A percentile compares a stretch with the other conserved stretches of the same genome.
Conservation (phyloP, 176 grass and related monocot genomes). For the Triticum monococcum region DNA sequence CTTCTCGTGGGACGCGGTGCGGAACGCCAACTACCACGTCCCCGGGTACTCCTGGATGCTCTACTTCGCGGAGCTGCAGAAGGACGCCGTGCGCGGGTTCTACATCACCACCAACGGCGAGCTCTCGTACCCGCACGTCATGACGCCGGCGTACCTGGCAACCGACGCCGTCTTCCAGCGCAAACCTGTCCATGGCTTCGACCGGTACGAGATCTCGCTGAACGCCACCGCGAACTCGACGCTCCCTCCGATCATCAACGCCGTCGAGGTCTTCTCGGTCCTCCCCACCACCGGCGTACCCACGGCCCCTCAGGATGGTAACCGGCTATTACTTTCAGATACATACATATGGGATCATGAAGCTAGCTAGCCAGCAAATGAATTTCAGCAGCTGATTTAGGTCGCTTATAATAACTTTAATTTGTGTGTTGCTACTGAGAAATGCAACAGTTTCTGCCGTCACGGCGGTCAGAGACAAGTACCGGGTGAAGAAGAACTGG, state of each 20-base stretch:
- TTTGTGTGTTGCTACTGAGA: neutral
- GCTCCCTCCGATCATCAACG: conserved; percentile 46
- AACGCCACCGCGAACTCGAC: conserved; percentile 30
- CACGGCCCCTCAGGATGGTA: conserved; percentile 40
- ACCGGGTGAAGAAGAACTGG: conserved; percentile 50
- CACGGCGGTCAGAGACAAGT: conserved; percentile 38
- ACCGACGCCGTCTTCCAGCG: neutral
- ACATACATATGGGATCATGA: too few species aligned
- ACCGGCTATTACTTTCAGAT: too few species aligned
- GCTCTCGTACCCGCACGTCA: neutral
- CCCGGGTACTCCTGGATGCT: conserved; percentile 9
- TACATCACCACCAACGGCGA: neutral
- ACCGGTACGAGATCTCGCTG: conserved; percentile 2
- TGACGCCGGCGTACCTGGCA: conserved; percentile 3
- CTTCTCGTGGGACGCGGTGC: neutral
- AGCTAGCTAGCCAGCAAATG: too few species aligned
- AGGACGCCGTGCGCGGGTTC: conserved; percentile 23
- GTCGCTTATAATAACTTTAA: too few species aligned
- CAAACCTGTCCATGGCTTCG: too few species aligned
- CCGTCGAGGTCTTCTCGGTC: conserved; percentile 27
- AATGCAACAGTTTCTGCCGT: conserved; percentile 46
- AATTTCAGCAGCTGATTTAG: too few species aligned
- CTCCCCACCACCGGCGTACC: neutral
- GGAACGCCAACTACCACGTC: neutral
- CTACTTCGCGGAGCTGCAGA: conserved; percentile 32